A percentile compares a stretch with the other conserved stretches of the same genome.
These are phyloP conservation scores for Psidium friedrichsthalianum DNA, from an alignment of 345 rosid genomes.

Conservation along the genomic window DNA sequence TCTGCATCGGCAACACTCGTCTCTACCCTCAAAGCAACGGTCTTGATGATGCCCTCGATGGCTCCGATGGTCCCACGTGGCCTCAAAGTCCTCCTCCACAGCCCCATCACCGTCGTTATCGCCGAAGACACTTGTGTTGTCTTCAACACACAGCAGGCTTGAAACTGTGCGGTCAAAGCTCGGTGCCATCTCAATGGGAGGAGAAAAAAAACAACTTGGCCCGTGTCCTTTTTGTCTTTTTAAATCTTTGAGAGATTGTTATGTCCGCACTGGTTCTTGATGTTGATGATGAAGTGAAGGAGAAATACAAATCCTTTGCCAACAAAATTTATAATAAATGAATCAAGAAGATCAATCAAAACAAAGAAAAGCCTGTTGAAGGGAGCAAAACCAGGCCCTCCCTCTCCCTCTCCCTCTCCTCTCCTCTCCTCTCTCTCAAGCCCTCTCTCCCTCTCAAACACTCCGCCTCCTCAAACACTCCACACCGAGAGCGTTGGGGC, in stretches of 20 bases:
- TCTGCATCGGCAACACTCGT: slow-evolving; percentile 28
- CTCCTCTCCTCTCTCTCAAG: slow-evolving; percentile 1
- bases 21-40: slow-evolving; percentile 5
- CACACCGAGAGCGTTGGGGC: slow-evolving; percentile 3
- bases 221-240: neutral
- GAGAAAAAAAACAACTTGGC: neutral
- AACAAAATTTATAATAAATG: neutral
- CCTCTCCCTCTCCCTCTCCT: neutral
- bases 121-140: slow-evolving; percentile 26
- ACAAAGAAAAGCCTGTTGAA: slow-evolving; percentile 7
- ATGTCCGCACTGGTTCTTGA: neutral
- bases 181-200: slow-evolving; percentile 30
- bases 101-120: slow-evolving; percentile 25
- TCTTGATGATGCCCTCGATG: slow-evolving; percentile 14
- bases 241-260: neutral
- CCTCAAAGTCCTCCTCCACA: slow-evolving; percentile 14
- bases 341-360: neutral
- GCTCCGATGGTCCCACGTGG: slow-evolving; percentile 1
- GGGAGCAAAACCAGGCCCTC: neutral
- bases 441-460: slow-evolving; percentile 2
- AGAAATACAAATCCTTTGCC: neutral
- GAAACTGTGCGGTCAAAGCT: slow-evolving; percentile 43
- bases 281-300: neutral
- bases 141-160: slow-evolving; percentile 51
- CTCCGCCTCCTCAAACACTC: neutral